Evolutionary conservation across 495 filamentous ascomycete genomes (phyloP), one percentile per base, ranked within the genome.

Genomic region (Penicillium fimorum): DNA sequence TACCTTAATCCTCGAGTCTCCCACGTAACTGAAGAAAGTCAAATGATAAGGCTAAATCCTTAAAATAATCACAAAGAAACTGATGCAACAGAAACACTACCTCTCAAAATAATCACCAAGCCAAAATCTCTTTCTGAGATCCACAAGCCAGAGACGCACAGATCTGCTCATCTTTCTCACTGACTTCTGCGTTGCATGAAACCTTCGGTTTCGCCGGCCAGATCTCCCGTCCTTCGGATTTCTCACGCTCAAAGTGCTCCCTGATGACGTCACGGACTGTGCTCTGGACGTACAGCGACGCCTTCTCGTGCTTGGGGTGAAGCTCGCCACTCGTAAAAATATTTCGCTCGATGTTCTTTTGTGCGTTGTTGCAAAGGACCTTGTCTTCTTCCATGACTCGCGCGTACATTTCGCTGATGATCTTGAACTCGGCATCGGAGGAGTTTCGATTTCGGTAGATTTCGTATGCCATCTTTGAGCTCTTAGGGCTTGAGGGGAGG

Each of bases 251-350:
- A 48, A 66, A 64, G 50, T 79, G 77, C 38, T 70, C 68, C 0
- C 64, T 72, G 18, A 80, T 67, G 32, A 70, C 67, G 3, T 79
- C 71, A 2, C 75, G 71, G 8, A 71, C 69, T 7, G 68, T 63
- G 52, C 66, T 76, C 60, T 80, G 77, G 70, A 78, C 78, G 57
- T 69, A 77, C 0, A 79, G 63, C 4, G 76, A 73, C 3, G 73
- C 79, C 57, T 80, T 76, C 53, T 82, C 79, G 49, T 64, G 73
- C 25, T 70, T 67, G 0, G 78, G 79, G 48, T 82, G 78, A n/a
- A 82, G 63, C 47, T 78, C 70, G 30, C 79, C 79, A 43, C 72
- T 80, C 40, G 74, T 63, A 43, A 79, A 82, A 29, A 80, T 67
- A 13, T 73, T 73, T 0, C 70, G 66, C 43, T 76, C 67, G 30